Percentiles rank a stretch among this genome's conserved stretches.
Evolutionary conservation across 1,139 yeast species (phyloP).

Genomic region (Kurtzmaniella quercitrusa): DNA sequence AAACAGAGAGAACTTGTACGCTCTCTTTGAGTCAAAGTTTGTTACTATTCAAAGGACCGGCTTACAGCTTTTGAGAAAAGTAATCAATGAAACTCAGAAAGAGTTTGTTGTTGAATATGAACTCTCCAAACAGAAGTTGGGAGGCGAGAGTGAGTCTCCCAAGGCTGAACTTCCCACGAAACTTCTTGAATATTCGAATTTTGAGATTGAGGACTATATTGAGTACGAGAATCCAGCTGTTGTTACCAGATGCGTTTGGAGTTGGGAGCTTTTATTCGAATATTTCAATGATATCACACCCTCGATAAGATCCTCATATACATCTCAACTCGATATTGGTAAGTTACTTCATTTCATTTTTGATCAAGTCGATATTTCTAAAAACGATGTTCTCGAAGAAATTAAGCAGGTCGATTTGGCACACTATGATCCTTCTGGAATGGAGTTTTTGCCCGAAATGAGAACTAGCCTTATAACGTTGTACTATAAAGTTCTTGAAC

Average conservation of each 20-base stretch:
- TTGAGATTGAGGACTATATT: slow-evolving; percentile 24
- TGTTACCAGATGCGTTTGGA: slow-evolving; percentile 52
- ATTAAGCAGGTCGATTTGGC: slow-evolving; percentile 14
- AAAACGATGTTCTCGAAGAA: slow-evolving; percentile 25
- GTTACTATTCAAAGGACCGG: slow-evolving; percentile 33
- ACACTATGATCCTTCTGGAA: slow-evolving; percentile 2
- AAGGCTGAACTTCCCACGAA: slow-evolving; percentile 31
- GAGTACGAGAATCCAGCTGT: slow-evolving; percentile 31
- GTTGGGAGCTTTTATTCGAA: slow-evolving; percentile 63
- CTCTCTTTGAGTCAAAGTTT: slow-evolving; percentile 20
- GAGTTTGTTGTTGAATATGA: slow-evolving; percentile 61
- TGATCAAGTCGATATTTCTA: slow-evolving; percentile 42
- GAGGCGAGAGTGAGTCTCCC: slow-evolving; percentile 13
- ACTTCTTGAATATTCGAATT: slow-evolving; percentile 14
- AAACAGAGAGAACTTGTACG: slow-evolving; percentile 17
- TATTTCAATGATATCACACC: slow-evolving; percentile 67
- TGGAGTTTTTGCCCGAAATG: slow-evolving; percentile 16
- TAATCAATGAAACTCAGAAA: slow-evolving; percentile 43
- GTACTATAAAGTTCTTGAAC: slow-evolving; percentile 51
- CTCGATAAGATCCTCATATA: slow-evolving; percentile 57
- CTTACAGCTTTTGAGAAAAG: slow-evolving; percentile 27
- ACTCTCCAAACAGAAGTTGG: slow-evolving; percentile 31
- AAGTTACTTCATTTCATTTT: slow-evolving; percentile 48
- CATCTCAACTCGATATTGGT: slow-evolving; percentile 51
- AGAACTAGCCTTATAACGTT: slow-evolving; percentile 48